Base-by-base conservation (phyloP, 2,329 filamentous ascomycete genomes). In the Pseudopithomyces maydicus region DNA sequence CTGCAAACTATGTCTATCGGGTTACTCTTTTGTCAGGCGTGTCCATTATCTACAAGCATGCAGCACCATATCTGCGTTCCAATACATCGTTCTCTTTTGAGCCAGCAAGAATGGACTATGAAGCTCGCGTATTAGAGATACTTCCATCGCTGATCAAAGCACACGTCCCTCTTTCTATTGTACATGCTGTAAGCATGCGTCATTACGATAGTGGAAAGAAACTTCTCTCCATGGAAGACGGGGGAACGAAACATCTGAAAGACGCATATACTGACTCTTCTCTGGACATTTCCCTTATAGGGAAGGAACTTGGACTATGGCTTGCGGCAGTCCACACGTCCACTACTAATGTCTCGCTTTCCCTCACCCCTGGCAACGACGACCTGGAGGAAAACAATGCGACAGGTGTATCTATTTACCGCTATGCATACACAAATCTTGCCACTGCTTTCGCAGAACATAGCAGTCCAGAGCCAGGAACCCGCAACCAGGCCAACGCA, bases 1-100 rank as follows among this genome's bases (percentile, higher is more conserved):
- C 65, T 5, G 72, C 72, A 19, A 77, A 77, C 50, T 74, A 69
- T 49, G 71, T 75, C 39, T 77, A 73, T 51, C 73, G 74, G 19
- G 58, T 72, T 17, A 61, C 44, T 0, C 44, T 56, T 3, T 38
- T 53, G 1, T 47, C 62, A 26, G 59, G 62, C 29, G 42, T 53
- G 17, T 66, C 62, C 2, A 38, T 41, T 15, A 67, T 77, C 43
- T 69, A 72, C 53, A 77, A 77, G 54, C 74, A 77, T 45, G 73
- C 75, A 20, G 70, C 71, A 4, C 65, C 67, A 7, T 72, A 71
- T 26, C 59, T 74, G 3, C 58, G 62, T 23, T 59, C 54, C 39
- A 69, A 70, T 44, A 58, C 53, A 2, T 38, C 36, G 32, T 71
- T 76, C 32, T 52, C 57, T 2, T 66, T 77, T 11, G 65, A 70